A percentile compares a stretch with the other conserved stretches of the same genome.
These are phyloP conservation scores for Globisporangium alternatum DNA, from an alignment of 352 stramenopile genomes.

Conservation along the genomic window DNA sequence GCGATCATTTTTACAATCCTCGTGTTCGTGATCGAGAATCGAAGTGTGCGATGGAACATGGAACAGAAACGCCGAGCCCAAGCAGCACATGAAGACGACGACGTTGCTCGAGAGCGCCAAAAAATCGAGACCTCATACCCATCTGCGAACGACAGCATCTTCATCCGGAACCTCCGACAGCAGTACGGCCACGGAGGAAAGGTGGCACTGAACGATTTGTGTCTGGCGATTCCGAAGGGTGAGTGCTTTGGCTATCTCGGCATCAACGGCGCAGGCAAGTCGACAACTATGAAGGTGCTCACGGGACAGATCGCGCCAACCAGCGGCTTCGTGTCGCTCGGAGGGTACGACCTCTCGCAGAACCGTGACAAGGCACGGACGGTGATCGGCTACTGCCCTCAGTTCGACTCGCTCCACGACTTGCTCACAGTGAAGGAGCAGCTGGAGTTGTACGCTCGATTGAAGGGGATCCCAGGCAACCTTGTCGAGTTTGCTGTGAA, in stretches of 20 bases:
- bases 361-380: conserved; percentile 33
- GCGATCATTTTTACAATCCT: conserved; percentile 40
- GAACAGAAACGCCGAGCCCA: conserved; percentile 36
- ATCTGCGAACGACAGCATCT: conserved; percentile 24
- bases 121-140: conserved; percentile 19
- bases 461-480: conserved; percentile 73
- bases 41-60: conserved; percentile 29
- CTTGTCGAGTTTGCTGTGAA: conserved; percentile 40
- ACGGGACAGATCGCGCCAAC: conserved; percentile 37
- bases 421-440: conserved; percentile 92
- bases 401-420: conserved; percentile 94
- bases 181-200: conserved; percentile 43
- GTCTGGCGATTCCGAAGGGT: conserved; percentile 46
- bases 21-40: conserved; percentile 46
- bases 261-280: conserved; percentile 89
- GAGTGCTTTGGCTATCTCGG: conserved; percentile 83
- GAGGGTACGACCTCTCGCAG: conserved; percentile 44
- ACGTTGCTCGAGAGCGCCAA: neutral
- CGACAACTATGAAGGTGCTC: conserved; percentile 76
- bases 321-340: conserved; percentile 46
- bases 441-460: conserved; percentile 83
- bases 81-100: conserved; percentile 19
- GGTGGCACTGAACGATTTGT: conserved; percentile 63
- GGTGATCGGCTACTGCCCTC: conserved; percentile 89
- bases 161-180: conserved; percentile 40